Conservation (phyloP, 2,329 filamentous ascomycete genomes). For the Pyrenochaeta sp. region DNA sequence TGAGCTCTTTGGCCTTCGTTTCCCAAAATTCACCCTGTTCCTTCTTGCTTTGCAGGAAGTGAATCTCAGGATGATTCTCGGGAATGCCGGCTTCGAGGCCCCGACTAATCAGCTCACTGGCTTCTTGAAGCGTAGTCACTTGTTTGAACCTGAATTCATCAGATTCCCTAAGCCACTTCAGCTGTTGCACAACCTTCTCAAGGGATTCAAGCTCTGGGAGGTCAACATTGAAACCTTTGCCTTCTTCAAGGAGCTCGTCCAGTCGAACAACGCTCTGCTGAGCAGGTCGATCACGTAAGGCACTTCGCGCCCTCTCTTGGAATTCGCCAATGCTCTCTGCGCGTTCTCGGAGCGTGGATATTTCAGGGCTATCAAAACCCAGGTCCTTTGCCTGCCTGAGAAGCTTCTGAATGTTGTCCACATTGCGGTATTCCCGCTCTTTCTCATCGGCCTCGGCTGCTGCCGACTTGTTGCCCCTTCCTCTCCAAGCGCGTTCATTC, state of each 20-base stretch:
- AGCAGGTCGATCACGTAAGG: conserved; percentile 66
- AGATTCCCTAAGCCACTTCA: conserved; percentile 88
- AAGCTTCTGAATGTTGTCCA: conserved; percentile 87
- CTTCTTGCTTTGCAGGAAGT: conserved; percentile 78
- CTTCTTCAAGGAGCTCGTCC: conserved; percentile 89
- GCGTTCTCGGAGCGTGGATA: conserved; percentile 83
- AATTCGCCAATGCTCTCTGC: conserved; percentile 85
- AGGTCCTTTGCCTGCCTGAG: conserved; percentile 84
- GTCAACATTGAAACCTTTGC: conserved; percentile 88
- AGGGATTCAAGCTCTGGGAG: conserved; percentile 87
- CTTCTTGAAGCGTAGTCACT: conserved; percentile 75
- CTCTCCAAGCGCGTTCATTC: conserved; percentile 86
- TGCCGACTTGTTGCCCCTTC: conserved; percentile 66
- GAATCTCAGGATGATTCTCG: conserved; percentile 80
- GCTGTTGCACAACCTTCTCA: conserved; percentile 80
- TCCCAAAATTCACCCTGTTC: conserved; percentile 87
- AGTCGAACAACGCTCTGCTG: conserved; percentile 72
- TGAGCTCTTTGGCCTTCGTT: conserved; percentile 88
- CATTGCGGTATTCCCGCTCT: conserved; percentile 83
- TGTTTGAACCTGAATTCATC: conserved; percentile 69
- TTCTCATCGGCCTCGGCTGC: conserved; percentile 84
- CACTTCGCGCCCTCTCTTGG: conserved; percentile 75
- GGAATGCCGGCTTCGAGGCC: conserved; percentile 81
- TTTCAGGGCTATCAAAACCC: conserved; percentile 93
- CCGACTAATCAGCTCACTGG: conserved; percentile 78